phyloP scores from a whole-genome alignment of 495 filamentous ascomycete species.

The Gamarada debralockiae region DNA sequence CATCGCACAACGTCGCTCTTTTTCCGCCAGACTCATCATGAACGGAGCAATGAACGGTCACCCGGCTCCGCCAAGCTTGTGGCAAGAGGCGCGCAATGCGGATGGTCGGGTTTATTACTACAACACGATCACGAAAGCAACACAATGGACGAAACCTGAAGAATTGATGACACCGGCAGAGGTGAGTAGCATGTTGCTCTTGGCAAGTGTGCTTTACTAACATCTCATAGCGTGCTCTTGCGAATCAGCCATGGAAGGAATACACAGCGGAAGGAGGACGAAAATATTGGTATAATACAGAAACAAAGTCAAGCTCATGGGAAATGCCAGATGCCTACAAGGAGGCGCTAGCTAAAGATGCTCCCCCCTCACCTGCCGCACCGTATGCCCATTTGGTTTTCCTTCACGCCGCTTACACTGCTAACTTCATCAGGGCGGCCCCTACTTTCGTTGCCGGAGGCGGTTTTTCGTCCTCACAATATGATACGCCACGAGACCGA shows the following conservation, averaged over 20 bases:
- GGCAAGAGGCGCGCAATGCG: slow-evolving; percentile 79
- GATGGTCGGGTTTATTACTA: slow-evolving; percentile 94
- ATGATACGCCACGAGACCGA: slow-evolving; percentile 33
- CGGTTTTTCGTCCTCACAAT: slow-evolving; percentile 42
- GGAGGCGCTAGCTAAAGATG: slow-evolving; percentile 56
- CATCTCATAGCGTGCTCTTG: slow-evolving; percentile 62
- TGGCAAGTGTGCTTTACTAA: slow-evolving; percentile 10
- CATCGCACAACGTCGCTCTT: not conserved
- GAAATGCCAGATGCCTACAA: slow-evolving; percentile 87
- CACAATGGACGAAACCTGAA: slow-evolving; percentile 90
- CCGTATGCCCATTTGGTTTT: slow-evolving; percentile 50
- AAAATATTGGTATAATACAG: slow-evolving; percentile 92
- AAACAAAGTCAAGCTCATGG: slow-evolving; percentile 92
- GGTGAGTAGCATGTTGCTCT: slow-evolving; percentile 47
- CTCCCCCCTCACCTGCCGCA: slow-evolving; percentile 37
- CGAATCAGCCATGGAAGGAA: slow-evolving; percentile 88
- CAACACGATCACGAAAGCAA: slow-evolving; percentile 79
- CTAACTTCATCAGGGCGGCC: slow-evolving; percentile 38
- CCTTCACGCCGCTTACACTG: not conserved
- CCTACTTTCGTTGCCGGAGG: slow-evolving; percentile 66
- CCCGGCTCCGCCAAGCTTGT: slow-evolving; percentile 51
- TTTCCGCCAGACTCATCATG: slow-evolving; percentile 41
- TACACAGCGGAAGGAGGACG: slow-evolving; percentile 80
- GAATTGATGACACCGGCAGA: slow-evolving; percentile 86
- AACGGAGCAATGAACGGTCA: slow-evolving; percentile 56